Evolutionary conservation across 2,329 filamentous ascomycete genomes (phyloP).

Genomic region (Plenodomus lindquistii): DNA sequence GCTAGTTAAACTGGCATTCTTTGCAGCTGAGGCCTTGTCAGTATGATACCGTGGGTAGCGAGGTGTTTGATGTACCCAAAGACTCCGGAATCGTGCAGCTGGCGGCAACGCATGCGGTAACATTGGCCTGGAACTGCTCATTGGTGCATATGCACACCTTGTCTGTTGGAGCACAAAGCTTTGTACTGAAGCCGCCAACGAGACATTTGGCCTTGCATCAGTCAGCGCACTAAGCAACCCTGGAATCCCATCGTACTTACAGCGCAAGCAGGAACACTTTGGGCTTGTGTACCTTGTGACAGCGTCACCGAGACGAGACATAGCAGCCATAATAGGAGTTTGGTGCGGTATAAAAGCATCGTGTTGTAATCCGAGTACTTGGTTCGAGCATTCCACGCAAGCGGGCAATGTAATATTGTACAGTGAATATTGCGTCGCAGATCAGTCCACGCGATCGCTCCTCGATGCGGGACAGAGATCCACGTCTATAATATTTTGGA

Average conservation of each 20-base stretch:
- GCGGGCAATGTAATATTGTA: not conserved
- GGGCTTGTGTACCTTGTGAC: not conserved
- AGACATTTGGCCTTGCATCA: slow-evolving; percentile 16
- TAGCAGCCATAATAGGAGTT: not conserved
- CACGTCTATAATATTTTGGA: not conserved
- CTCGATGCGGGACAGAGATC: not conserved
- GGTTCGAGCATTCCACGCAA: not conserved
- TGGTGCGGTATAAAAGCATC: not conserved
- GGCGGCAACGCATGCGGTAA: slow-evolving; percentile 22
- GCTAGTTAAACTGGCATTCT: slow-evolving; percentile 47
- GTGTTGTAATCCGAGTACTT: not conserved
- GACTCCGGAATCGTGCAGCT: slow-evolving; percentile 28
- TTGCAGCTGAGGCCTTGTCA: slow-evolving; percentile 36
- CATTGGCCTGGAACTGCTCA: slow-evolving; percentile 18
- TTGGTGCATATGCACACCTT: slow-evolving; percentile 29
- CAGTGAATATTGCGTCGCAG: not conserved
- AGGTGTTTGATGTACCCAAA: slow-evolving; percentile 13
- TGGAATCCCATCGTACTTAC: slow-evolving; percentile 10
- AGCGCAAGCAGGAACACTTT: slow-evolving; percentile 16
- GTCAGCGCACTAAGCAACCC: not conserved
- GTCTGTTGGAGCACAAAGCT: slow-evolving; percentile 18
- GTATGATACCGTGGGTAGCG: not conserved
- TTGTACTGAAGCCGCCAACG: not conserved
- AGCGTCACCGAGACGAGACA: not conserved
- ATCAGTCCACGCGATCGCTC: not conserved